Conservation (phyloP, 1,284 basidiomycete genomes). For the Pyrrhoderma noxium region DNA sequence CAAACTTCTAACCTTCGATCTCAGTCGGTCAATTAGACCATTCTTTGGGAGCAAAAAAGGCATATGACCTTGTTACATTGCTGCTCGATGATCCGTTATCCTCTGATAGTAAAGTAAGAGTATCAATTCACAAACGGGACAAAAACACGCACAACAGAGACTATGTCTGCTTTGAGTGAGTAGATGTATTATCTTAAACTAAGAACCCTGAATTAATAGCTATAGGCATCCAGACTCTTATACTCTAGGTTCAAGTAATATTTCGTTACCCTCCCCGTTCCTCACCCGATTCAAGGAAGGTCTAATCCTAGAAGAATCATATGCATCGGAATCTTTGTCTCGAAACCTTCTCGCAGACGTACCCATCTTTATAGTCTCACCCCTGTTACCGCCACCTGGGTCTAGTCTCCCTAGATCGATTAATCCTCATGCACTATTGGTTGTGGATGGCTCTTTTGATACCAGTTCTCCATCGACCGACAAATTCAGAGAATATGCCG, state of each 20-base stretch:
- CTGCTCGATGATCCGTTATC: conserved; percentile 62
- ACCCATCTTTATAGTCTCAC: conserved; percentile 52
- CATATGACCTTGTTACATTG: conserved; percentile 47
- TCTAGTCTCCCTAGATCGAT: too few species aligned
- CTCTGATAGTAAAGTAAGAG: conserved; percentile 37
- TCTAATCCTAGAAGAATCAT: conserved; percentile 40
- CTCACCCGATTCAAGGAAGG: conserved; percentile 44
- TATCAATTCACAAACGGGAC: conserved; percentile 36
- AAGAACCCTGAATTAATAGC: not conserved
- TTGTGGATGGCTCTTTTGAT: conserved; percentile 32
- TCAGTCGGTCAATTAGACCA: too few species aligned
- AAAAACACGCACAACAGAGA: conserved; percentile 27
- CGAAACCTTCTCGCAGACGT: conserved; percentile 39
- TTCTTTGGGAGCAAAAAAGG: not conserved
- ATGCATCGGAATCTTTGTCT: conserved; percentile 12
- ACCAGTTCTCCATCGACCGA: conserved; percentile 18
- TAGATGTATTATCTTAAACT: not conserved
- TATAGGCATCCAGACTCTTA: not conserved
- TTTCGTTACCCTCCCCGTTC: conserved; percentile 41
- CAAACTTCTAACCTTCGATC: too few species aligned
- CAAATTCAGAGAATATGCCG: conserved; percentile 19
- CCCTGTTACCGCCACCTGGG: conserved; percentile 27
- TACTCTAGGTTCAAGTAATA: conserved; percentile 4
- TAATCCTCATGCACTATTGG: conserved; percentile 43
- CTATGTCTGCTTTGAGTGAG: conserved; percentile 31